Conservation (phyloP, 2,329 filamentous ascomycete genomes). For the Paraphoma chrysanthemicola region DNA sequence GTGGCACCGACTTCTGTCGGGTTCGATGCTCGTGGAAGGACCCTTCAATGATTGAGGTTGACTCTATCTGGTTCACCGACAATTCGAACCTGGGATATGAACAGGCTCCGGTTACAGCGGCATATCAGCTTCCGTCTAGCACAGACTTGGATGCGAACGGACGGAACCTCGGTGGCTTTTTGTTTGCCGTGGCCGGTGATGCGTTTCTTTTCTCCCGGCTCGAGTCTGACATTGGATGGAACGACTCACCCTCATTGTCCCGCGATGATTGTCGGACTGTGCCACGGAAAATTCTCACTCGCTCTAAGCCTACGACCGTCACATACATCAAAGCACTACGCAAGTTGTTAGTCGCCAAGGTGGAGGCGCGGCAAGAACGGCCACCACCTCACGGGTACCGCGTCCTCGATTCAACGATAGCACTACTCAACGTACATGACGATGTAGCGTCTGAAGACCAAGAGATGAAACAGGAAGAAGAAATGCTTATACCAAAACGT, state of each 20-base stretch:
- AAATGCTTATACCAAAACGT: conserved; percentile 38
- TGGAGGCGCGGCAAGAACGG: conserved; percentile 42
- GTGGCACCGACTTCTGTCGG: conserved; percentile 47
- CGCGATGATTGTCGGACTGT: conserved; percentile 20
- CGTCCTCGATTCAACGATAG: conserved; percentile 45
- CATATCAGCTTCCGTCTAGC: conserved; percentile 37
- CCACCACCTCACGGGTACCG: conserved; percentile 41
- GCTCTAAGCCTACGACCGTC: conserved; percentile 42
- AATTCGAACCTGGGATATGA: conserved; percentile 32
- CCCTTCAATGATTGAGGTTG: conserved; percentile 25
- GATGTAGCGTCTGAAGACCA: conserved; percentile 20
- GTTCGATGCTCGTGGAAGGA: conserved; percentile 26
- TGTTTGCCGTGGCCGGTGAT: conserved; percentile 57
- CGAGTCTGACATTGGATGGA: conserved; percentile 43
- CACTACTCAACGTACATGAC: conserved; percentile 32
- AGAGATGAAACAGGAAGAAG: conserved; percentile 32
- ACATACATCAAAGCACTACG: conserved; percentile 54
- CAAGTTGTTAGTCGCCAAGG: conserved; percentile 58
- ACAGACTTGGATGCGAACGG: conserved; percentile 41
- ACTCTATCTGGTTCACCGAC: conserved; percentile 49
- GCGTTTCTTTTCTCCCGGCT: conserved; percentile 58
- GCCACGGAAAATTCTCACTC: conserved; percentile 34
- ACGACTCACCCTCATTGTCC: not conserved
- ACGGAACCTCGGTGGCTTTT: conserved; percentile 50
- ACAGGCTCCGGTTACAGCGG: conserved; percentile 40